Evolutionary conservation across 1,284 basidiomycete genomes (phyloP).

Genomic region (Microbotryum saponariae): DNA sequence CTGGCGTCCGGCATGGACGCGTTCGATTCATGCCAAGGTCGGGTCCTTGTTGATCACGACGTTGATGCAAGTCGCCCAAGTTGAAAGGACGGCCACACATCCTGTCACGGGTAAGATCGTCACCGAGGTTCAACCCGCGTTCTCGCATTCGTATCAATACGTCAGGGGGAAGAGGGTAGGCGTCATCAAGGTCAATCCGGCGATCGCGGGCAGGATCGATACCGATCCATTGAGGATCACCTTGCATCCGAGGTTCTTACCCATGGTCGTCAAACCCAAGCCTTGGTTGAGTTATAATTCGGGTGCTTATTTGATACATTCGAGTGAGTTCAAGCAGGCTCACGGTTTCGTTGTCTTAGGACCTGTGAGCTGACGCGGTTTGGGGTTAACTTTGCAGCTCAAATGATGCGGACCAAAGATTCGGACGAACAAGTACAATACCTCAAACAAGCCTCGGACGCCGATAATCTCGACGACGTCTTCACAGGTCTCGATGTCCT

Average conservation of each 20-base stretch:
- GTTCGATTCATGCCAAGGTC: constrained; percentile 63
- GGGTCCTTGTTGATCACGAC: constrained; percentile 77
- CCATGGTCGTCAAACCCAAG: constrained; percentile 87
- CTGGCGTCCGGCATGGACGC: constrained; percentile 77
- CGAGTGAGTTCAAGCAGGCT: constrained; percentile 47
- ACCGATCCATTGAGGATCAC: constrained; percentile 68
- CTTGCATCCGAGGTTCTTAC: constrained; percentile 85
- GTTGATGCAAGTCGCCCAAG: constrained; percentile 73
- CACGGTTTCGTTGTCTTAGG: background rate
- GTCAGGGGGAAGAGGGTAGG: constrained; percentile 84
- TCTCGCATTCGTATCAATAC: constrained; percentile 89
- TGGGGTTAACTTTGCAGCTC: constrained; percentile 44
- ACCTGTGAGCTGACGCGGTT: background rate
- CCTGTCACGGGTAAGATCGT: constrained; percentile 50
- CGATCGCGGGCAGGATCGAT: constrained; percentile 67
- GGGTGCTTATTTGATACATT: constrained; percentile 77
- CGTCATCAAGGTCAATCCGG: constrained; percentile 78
- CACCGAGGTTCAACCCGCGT: constrained; percentile 78
- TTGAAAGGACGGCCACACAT: constrained; percentile 57
- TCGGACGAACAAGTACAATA: constrained; percentile 78
- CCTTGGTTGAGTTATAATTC: constrained; percentile 73
- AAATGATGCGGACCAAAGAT: constrained; percentile 88
- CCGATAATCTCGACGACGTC: constrained; percentile 73
- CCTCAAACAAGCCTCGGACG: constrained; percentile 64
- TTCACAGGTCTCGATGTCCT: constrained; percentile 85